These are phyloP conservation scores for Leishmania amazonensis DNA, from an alignment of 208 protist species.

Conservation along the genomic window DNA sequence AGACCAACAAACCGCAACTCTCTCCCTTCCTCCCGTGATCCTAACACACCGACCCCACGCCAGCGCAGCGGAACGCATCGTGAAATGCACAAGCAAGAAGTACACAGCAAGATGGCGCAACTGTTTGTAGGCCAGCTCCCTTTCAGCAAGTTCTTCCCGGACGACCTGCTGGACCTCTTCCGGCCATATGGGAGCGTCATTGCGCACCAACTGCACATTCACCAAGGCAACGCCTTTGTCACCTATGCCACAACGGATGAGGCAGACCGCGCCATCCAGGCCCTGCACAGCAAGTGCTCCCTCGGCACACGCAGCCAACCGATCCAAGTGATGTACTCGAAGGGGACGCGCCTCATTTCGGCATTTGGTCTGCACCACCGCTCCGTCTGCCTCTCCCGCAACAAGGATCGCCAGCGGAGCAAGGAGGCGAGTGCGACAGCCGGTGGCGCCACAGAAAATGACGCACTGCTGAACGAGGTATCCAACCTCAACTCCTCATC, in stretches of 20 bases:
- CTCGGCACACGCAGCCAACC: constrained; percentile 62
- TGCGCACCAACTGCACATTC: constrained; percentile 42
- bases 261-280: constrained; percentile 70
- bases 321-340: constrained; percentile 80
- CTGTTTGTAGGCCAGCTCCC: constrained; percentile 48
- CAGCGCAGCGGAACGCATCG: neutral
- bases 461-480: neutral
- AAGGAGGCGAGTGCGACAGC: neutral
- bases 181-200: constrained; percentile 41
- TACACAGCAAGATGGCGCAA: constrained; percentile 25
- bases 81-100: neutral
- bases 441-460: neutral
- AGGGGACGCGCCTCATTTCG: constrained; percentile 55
- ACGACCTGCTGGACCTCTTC: constrained; percentile 47
- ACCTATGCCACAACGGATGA: constrained; percentile 63
- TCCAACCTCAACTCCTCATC: neutral
- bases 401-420: constrained; percentile 20
- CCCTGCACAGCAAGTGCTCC: constrained; percentile 58
- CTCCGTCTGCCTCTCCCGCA: constrained; percentile 25
- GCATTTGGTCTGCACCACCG: constrained; percentile 62
- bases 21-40: neutral
- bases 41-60: neutral
- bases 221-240: constrained; percentile 65
- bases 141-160: constrained; percentile 54
- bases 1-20: neutral